Evolutionary conservation across 495 filamentous ascomycete genomes (phyloP).

Genomic region (Hamigera avellanea): DNA sequence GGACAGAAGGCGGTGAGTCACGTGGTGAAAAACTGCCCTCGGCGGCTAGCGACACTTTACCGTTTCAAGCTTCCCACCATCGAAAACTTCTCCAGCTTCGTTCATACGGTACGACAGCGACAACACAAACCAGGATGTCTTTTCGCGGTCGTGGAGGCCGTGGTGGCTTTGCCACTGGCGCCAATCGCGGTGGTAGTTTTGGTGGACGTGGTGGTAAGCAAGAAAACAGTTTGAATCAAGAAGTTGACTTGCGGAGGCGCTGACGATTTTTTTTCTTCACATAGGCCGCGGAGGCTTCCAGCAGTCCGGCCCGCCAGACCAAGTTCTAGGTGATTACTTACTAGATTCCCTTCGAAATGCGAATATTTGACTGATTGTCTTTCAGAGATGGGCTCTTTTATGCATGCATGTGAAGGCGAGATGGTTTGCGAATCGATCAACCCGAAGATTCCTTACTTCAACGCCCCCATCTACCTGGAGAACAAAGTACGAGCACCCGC

Average conservation of each 20-base stretch:
- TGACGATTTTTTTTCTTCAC: conserved; percentile 31
- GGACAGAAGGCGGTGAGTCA: conserved; percentile 31
- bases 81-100: conserved; percentile 36
- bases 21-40: conserved; percentile 29
- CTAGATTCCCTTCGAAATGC: background rate
- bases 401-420: conserved; percentile 92
- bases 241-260: conserved; percentile 8
- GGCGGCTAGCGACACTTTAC: conserved; percentile 36
- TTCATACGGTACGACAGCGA: conserved; percentile 6
- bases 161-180: conserved; percentile 33
- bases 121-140: conserved; percentile 32
- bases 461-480: conserved; percentile 95
- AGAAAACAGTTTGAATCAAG: conserved; percentile 2
- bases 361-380: conserved; percentile 9
- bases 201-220: conserved; percentile 31
- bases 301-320: conserved; percentile 52
- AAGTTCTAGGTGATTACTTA: conserved; percentile 45
- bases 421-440: conserved; percentile 91
- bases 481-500: conserved; percentile 58
- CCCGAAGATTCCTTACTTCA: conserved; percentile 96
- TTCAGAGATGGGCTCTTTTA: conserved; percentile 80
- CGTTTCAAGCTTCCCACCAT: conserved; percentile 36
- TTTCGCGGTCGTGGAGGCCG: conserved; percentile 37
- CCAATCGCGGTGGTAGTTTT: conserved; percentile 38
- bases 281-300: conserved; percentile 53